These are phyloP conservation scores for Cryphonectria parasitica DNA, from an alignment of 2,329 filamentous ascomycete genomes.

Conservation along the genomic window DNA sequence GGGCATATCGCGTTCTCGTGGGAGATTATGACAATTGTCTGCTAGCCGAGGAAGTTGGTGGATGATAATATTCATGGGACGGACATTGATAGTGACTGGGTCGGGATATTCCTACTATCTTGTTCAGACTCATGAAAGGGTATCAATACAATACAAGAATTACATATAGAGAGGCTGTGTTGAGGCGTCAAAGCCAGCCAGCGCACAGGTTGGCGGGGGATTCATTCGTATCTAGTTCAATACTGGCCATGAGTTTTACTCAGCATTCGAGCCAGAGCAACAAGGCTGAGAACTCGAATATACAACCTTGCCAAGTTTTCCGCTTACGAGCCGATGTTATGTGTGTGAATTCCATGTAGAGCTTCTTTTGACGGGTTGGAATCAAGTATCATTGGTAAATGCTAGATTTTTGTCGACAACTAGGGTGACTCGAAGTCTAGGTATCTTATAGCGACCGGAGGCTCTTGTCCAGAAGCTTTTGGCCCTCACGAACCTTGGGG, in stretches of 20 bases:
- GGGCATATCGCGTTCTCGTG: background rate
- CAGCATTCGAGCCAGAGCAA: background rate
- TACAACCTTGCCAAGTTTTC: background rate
- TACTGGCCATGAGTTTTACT: background rate
- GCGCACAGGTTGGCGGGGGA: background rate
- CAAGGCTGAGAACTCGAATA: background rate
- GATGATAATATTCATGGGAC: background rate
- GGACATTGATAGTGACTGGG: too few relatives aligned
- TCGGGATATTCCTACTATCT: background rate
- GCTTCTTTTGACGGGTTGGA: background rate
- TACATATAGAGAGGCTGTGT: background rate
- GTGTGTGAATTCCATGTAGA: background rate
- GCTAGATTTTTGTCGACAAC: constrained; percentile 5
- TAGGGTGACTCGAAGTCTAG: background rate
- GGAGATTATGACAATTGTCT: background rate
- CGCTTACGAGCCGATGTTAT: background rate
- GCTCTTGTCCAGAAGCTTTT: constrained; percentile 70
- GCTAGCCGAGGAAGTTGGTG: background rate
- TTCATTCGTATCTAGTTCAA: background rate
- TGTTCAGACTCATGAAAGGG: background rate
- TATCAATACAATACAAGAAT: background rate
- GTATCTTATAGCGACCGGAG: constrained; percentile 40
- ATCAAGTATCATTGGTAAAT: background rate
- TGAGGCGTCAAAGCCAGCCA: background rate
- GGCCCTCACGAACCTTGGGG: constrained; percentile 79